These are phyloP conservation scores for Buxus sempervirens DNA, from an alignment of 164 flowering plant genomes.

Conservation along the genomic window DNA sequence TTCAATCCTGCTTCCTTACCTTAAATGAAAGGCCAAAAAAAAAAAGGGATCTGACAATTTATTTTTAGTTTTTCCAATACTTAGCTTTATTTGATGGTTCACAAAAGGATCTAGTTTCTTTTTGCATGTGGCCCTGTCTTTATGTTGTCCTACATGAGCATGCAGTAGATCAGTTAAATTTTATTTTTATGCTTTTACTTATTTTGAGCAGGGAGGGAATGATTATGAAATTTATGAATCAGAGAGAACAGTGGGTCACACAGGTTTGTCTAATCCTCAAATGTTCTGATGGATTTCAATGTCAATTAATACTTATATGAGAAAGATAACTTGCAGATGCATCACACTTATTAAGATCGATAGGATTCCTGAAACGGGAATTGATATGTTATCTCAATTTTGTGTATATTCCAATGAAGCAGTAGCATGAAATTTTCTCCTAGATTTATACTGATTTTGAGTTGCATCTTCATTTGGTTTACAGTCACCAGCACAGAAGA, in stretches of 20 bases:
- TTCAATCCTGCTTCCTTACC: no score
- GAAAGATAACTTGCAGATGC: neutral
- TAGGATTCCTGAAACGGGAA: neutral
- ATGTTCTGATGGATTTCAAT: neutral
- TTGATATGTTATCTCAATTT: neutral
- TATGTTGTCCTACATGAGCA: neutral
- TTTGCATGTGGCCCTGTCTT: neutral
- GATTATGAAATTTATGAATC: constrained; percentile 89
- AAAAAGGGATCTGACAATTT: neutral
- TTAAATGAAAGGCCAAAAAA: no score
- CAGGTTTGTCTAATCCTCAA: constrained; percentile 50
- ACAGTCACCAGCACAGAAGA: constrained; percentile 93
- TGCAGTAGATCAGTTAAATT: no score
- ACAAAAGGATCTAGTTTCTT: neutral
- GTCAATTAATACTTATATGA: neutral
- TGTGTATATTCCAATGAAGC: no score
- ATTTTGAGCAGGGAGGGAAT: constrained; percentile 81
- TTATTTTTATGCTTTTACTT: no score
- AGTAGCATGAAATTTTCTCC: neutral
- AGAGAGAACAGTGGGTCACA: constrained; percentile 81
- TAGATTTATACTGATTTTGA: neutral
- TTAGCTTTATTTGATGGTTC: neutral
- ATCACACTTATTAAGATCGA: neutral
- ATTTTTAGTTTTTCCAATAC: neutral
- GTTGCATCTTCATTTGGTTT: neutral